These are phyloP conservation scores for Fusarium setosum DNA, from an alignment of 2,329 filamentous ascomycete genomes.

Conservation along the genomic window DNA sequence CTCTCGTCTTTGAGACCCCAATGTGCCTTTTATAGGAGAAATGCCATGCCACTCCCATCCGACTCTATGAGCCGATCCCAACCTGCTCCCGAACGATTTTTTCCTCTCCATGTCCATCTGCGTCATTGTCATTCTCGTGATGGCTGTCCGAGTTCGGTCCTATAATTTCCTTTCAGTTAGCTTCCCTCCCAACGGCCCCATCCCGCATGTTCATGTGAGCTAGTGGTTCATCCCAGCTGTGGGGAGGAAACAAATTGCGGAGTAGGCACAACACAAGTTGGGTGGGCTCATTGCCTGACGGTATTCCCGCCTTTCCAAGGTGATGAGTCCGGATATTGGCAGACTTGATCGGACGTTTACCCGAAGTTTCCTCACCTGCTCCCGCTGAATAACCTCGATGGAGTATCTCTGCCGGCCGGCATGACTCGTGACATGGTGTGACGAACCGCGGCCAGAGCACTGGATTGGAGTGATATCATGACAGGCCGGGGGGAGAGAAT, in stretches of 20 bases:
- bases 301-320: constrained; percentile 28
- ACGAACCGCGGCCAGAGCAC: neutral
- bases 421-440: constrained; percentile 22
- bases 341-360: constrained; percentile 1
- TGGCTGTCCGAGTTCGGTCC: constrained; percentile 7
- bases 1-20: neutral
- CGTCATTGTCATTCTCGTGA: constrained; percentile 32
- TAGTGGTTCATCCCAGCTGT: constrained; percentile 1
- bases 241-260: constrained; percentile 9
- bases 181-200: neutral
- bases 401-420: neutral
- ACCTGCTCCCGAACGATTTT: neutral
- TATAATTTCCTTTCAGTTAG: constrained; percentile 1
- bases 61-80: constrained; percentile 1
- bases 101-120: neutral
- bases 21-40: constrained; percentile 32
- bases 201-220: constrained; percentile 3
- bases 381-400: neutral
- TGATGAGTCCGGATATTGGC: constrained; percentile 7
- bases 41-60: neutral
- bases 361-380: neutral
- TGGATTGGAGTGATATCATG: constrained; percentile 30
- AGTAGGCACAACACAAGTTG: too few relatives aligned
- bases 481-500: constrained; percentile 14
- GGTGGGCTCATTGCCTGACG: constrained; percentile 24